phyloP scores from a whole-genome alignment of 441 rosid genomes.

The Metrosideros polymorpha region DNA sequence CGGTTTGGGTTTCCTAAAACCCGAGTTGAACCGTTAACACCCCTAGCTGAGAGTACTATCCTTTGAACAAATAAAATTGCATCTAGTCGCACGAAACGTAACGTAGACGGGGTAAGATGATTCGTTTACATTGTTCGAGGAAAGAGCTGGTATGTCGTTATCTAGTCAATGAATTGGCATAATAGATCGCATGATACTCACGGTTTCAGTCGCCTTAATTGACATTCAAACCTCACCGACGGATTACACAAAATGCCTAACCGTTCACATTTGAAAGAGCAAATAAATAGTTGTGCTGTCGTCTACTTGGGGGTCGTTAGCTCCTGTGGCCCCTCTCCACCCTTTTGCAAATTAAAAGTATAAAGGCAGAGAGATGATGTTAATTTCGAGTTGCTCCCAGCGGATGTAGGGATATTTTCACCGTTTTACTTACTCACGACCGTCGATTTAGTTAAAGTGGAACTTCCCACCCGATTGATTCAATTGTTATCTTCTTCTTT shows the following conservation, averaged over 20 bases:
- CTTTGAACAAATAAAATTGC: background rate
- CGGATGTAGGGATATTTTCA: background rate
- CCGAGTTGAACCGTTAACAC: no score
- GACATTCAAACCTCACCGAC: background rate
- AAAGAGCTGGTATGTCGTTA: background rate
- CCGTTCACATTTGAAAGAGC: no score
- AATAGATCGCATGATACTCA: background rate
- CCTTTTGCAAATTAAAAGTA: background rate
- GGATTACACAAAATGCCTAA: background rate
- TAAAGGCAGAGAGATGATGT: background rate
- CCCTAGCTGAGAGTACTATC: background rate
- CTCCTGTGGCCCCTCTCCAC: background rate
- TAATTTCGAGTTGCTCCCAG: background rate
- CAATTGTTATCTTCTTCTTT: background rate
- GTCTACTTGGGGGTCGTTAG: background rate
- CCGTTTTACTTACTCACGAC: no score
- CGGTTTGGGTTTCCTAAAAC: no score
- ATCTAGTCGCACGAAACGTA: background rate
- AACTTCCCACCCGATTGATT: background rate
- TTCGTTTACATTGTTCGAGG: background rate
- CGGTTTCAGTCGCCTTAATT: background rate
- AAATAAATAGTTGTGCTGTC: no score
- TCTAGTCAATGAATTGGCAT: background rate
- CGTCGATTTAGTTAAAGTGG: background rate
- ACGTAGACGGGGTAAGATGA: background rate